Conservation (phyloP, 768 basidiomycete species). For the Termitomyces sp. region DNA sequence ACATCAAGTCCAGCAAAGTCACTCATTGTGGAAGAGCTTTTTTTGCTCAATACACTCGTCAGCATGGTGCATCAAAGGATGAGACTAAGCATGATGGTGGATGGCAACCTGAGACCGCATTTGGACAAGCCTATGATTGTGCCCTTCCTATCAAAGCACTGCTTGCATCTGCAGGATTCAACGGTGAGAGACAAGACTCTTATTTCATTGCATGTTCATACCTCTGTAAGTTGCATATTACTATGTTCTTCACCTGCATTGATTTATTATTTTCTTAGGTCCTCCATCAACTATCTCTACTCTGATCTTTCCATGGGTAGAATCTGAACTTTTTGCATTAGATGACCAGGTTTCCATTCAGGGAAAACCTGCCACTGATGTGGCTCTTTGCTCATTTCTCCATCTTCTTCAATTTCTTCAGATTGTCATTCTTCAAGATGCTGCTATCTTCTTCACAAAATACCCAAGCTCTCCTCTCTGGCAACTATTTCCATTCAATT, state of each 20-base stretch:
- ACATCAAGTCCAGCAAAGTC: background rate
- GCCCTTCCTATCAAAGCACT: background rate
- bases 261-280: background rate
- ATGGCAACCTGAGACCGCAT: background rate
- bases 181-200: background rate
- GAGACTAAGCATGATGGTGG: background rate
- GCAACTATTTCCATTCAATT: too few species aligned
- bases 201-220: background rate
- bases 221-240: background rate
- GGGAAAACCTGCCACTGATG: too few species aligned
- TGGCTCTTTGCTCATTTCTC: too few species aligned
- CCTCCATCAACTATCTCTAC: background rate
- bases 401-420: too few species aligned
- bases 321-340: background rate
- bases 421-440: too few species aligned
- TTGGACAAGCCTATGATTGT: background rate
- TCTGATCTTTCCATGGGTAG: background rate
- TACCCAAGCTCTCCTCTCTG: too few species aligned
- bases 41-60: background rate
- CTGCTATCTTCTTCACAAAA: too few species aligned
- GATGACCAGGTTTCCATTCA: too few species aligned
- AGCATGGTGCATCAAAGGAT: background rate
- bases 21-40: slow-evolving; percentile 2
- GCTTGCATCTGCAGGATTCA: slow-evolving; percentile 2
- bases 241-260: background rate